Conservation (phyloP, 2,329 filamentous ascomycete species). For the Didymella exigua region DNA sequence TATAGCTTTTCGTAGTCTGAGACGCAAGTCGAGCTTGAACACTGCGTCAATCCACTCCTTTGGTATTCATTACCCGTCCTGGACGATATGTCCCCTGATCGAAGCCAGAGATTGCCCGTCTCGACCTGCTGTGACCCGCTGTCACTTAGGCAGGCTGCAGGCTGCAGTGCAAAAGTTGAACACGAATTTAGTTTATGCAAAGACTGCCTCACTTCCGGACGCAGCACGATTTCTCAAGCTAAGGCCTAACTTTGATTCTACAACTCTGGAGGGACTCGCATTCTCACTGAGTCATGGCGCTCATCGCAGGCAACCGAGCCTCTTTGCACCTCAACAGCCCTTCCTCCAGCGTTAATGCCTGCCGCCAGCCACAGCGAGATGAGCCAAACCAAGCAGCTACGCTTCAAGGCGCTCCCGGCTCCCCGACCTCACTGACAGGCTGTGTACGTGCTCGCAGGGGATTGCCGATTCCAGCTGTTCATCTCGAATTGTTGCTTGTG, state of each 20-base stretch:
- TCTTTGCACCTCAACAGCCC: slow-evolving; percentile 23
- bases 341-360: slow-evolving; percentile 25
- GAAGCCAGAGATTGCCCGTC: slow-evolving; percentile 3
- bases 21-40: slow-evolving; percentile 13
- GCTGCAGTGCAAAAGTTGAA: neutral
- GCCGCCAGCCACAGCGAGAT: slow-evolving; percentile 6
- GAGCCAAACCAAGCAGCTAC: slow-evolving; percentile 11
- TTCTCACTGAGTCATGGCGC: slow-evolving; percentile 11
- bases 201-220: neutral
- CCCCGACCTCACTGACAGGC: slow-evolving; percentile 6
- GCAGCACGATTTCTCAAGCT: neutral
- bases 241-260: neutral
- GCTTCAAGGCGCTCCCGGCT: slow-evolving; percentile 4
- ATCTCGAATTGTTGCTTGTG: neutral
- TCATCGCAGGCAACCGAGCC: slow-evolving; percentile 23
- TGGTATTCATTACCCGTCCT: slow-evolving; percentile 5
- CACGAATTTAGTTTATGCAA: slow-evolving; percentile 8
- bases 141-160: slow-evolving; percentile 3
- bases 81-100: neutral
- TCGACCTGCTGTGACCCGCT: slow-evolving; percentile 10
- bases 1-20: slow-evolving; percentile 16
- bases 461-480: neutral
- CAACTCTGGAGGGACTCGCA: slow-evolving; percentile 1
- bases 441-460: neutral
- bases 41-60: slow-evolving; percentile 17